Evolutionary conservation across 495 filamentous ascomycete genomes (phyloP).

Genomic region (Tuber aestivum): DNA sequence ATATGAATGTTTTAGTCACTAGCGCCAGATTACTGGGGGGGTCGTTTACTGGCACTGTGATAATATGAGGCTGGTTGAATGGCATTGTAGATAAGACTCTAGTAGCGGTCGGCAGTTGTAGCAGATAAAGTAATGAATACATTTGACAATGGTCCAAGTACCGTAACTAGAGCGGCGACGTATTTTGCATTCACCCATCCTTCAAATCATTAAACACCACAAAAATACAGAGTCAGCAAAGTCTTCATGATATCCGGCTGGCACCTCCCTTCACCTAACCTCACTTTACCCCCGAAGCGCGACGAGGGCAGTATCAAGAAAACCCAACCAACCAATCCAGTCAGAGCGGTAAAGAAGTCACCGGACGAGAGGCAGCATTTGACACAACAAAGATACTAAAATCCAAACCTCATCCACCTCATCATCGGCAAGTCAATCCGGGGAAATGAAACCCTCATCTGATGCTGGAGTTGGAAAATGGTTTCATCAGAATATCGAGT

Average conservation of each 20-base stretch:
- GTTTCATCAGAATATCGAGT: constrained; percentile 2
- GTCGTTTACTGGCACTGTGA: background rate
- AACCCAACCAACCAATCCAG: background rate
- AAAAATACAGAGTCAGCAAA: background rate
- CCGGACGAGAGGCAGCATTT: background rate
- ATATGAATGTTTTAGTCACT: background rate
- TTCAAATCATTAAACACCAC: background rate
- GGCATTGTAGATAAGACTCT: background rate
- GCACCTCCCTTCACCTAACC: background rate
- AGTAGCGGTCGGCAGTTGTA: background rate
- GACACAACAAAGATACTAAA: background rate
- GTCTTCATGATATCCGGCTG: background rate
- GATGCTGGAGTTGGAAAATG: background rate
- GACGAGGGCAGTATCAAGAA: background rate
- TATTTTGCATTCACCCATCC: background rate
- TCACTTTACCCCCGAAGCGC: background rate
- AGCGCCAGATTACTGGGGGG: background rate
- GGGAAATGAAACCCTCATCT: constrained; percentile 2
- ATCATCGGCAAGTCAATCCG: background rate
- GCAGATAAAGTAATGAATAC: background rate
- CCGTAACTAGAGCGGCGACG: background rate
- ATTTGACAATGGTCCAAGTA: background rate
- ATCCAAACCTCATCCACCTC: constrained; percentile 1
- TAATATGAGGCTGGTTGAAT: background rate
- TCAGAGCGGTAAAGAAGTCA: background rate